These are phyloP conservation scores for Ogataea henricii DNA, from an alignment of 805 yeast species.

Conservation along the genomic window DNA sequence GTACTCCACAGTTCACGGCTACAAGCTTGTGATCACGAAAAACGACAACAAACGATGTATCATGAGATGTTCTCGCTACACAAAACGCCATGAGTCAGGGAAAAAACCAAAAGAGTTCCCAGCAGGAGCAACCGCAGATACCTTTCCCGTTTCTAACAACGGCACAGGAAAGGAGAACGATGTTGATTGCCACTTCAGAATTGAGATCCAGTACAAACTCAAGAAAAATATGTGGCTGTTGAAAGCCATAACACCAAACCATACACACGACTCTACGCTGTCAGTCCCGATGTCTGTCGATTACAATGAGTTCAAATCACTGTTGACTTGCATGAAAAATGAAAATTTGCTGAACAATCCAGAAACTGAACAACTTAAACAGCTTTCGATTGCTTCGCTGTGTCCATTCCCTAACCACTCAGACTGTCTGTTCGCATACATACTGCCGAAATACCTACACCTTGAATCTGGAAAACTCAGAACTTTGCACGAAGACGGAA, in stretches of 20 bases:
- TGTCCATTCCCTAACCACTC: constrained; percentile 14
- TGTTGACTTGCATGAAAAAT: neutral
- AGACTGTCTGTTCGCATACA: constrained; percentile 15
- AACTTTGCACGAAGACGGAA: constrained; percentile 7
- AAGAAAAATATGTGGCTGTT: constrained; percentile 29
- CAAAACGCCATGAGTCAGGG: constrained; percentile 9
- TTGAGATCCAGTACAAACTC: constrained; percentile 29
- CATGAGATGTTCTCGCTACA: constrained; percentile 24
- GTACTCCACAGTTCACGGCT: constrained; percentile 28
- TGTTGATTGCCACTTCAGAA: constrained; percentile 26
- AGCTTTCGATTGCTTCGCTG: constrained; percentile 5
- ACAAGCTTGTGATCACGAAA: constrained; percentile 26
- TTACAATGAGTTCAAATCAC: constrained; percentile 3
- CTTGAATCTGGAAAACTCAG: constrained; percentile 1
- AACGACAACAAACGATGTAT: constrained; percentile 30
- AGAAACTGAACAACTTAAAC: neutral
- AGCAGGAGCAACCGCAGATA: neutral
- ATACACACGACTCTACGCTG: constrained; percentile 21
- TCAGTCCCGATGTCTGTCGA: constrained; percentile 8
- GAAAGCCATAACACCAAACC: constrained; percentile 24
- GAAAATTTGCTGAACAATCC: neutral
- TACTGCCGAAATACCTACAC: constrained; percentile 14
- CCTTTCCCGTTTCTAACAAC: neutral
- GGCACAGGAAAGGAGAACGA: constrained; percentile 7
- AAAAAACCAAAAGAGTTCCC: neutral